Evolutionary conservation across 495 filamentous ascomycete species (phyloP), one percentile per base, ranked within the genome.

Genomic region (Penicillium waksmanii): DNA sequence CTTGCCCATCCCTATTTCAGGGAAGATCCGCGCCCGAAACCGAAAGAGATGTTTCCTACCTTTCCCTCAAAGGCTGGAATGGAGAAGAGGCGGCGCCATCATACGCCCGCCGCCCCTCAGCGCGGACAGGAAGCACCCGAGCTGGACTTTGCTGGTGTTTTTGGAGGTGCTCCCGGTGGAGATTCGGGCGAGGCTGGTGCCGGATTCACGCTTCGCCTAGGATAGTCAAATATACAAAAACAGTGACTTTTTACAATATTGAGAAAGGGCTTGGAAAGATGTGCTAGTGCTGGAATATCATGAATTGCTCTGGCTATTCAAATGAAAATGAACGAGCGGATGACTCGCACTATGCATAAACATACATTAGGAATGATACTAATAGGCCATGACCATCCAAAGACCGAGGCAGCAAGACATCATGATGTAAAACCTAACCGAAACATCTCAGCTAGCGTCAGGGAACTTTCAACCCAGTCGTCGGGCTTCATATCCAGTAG

Each of bases 41-140:
- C 85, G 21, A 87, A 87, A 69, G 89, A 86, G 63, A 90, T 96
- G 88, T 93, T 96, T 63, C 91, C 91, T 15, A 93, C 91, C 0
- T 98, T 97, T 68, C 95, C 95, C 2, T 93, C 88, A 51, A 97
- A 97, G 74, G 95, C 94, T 0, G 92, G 92, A 1, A 89, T 94
- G 82, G 95, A 98, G 82, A 90, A 87, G 68, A 73, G 93, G 65
- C 78, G 91, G 58, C 77, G 84, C 33, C 72, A 85, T 27, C 87
- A 83, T 56, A 96, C 88, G 43, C 95, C 95, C 2, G 89, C 91
- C 66, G 95, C 95, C n/a, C 95, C 95, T 3, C 87, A 83, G 34
- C 76, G 92, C 7, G 94, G 93, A 0, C 85, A 77, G 53, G 75
- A 89, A 64, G 89, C 87, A 51, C 87, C 86, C 2, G 82, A 73